Percentiles rank a stretch among this genome's conserved stretches.
These are phyloP conservation scores for Alternaria tenuissima DNA, from an alignment of 2,329 filamentous ascomycete species.

Conservation along the genomic window DNA sequence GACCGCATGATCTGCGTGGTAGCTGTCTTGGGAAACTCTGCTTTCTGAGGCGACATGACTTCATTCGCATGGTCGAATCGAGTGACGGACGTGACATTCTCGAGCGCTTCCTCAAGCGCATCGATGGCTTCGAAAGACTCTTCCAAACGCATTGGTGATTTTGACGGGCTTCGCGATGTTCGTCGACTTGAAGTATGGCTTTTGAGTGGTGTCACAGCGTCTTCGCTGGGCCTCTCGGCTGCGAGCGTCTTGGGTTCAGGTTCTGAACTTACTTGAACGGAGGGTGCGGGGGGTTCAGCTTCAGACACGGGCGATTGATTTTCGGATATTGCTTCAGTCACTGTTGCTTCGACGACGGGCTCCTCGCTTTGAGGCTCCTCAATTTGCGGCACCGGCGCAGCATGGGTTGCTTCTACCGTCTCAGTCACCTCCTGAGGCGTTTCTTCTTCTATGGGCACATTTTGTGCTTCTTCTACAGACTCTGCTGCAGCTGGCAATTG, in stretches of 20 bases:
- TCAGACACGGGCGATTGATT: slow-evolving; percentile 7
- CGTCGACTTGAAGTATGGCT: slow-evolving; percentile 34
- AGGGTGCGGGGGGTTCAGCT: slow-evolving; percentile 18
- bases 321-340: slow-evolving; percentile 1
- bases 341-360: not conserved
- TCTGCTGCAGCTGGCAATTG: slow-evolving; percentile 1
- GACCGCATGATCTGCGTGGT: slow-evolving; percentile 11
- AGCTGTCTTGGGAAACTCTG: slow-evolving; percentile 17
- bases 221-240: slow-evolving; percentile 38
- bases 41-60: slow-evolving; percentile 39
- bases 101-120: slow-evolving; percentile 61
- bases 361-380: not conserved
- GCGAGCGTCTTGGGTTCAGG: slow-evolving; percentile 42
- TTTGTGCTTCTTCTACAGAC: slow-evolving; percentile 5
- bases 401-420: slow-evolving; percentile 2
- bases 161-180: slow-evolving; percentile 35
- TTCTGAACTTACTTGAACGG: slow-evolving; percentile 32
- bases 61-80: slow-evolving; percentile 43
- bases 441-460: slow-evolving; percentile 1
- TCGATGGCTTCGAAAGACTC: slow-evolving; percentile 62
- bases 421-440: not conserved
- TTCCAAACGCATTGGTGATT: slow-evolving; percentile 50
- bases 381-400: slow-evolving; percentile 4
- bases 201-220: slow-evolving; percentile 27
- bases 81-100: slow-evolving; percentile 55